These are phyloP conservation scores for Psilocybe sp. DNA, from an alignment of 768 basidiomycete species.

Conservation along the genomic window DNA sequence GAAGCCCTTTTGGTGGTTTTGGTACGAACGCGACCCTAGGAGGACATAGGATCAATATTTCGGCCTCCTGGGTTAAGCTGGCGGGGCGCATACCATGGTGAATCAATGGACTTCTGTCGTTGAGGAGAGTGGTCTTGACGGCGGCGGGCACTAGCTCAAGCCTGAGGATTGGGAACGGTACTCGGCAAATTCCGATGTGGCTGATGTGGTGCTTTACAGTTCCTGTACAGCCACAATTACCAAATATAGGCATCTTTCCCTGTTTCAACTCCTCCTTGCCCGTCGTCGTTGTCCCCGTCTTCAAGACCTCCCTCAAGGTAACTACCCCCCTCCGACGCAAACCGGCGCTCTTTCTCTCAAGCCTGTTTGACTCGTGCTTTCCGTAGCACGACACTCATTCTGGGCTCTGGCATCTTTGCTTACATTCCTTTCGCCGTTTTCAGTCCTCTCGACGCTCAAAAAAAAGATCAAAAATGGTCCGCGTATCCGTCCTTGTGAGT, in stretches of 20 bases:
- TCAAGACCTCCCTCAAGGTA: conserved; percentile 42
- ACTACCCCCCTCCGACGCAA: conserved; percentile 23
- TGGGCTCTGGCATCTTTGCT: conserved; percentile 47
- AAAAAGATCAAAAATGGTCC: conserved; percentile 74
- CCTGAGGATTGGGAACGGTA: conserved; percentile 7
- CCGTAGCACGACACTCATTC: conserved; percentile 82
- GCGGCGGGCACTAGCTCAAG: conserved; percentile 6
- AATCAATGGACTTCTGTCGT: conserved; percentile 23
- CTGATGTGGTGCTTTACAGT: conserved; percentile 39
- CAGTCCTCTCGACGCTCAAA: conserved; percentile 18
- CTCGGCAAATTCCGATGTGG: conserved; percentile 39
- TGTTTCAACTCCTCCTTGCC: conserved; percentile 12
- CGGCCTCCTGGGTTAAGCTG: neutral
- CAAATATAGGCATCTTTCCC: conserved; percentile 9
- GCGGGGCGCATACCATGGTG: conserved; percentile 49
- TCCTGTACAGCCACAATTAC: conserved; percentile 20
- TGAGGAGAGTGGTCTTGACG: conserved; percentile 20
- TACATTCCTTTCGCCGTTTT: conserved; percentile 23
- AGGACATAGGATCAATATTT: conserved; percentile 12
- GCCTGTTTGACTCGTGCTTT: conserved; percentile 80
- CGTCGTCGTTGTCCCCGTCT: conserved; percentile 22
- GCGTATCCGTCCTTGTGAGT: conserved; percentile 82
- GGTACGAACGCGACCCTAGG: conserved; percentile 96
- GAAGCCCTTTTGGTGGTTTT: conserved; percentile 99
- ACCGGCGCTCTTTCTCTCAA: conserved; percentile 13